Evolutionary conservation across 1,284 basidiomycete genomes (phyloP).

Genomic region (Stereum hirsutum): DNA sequence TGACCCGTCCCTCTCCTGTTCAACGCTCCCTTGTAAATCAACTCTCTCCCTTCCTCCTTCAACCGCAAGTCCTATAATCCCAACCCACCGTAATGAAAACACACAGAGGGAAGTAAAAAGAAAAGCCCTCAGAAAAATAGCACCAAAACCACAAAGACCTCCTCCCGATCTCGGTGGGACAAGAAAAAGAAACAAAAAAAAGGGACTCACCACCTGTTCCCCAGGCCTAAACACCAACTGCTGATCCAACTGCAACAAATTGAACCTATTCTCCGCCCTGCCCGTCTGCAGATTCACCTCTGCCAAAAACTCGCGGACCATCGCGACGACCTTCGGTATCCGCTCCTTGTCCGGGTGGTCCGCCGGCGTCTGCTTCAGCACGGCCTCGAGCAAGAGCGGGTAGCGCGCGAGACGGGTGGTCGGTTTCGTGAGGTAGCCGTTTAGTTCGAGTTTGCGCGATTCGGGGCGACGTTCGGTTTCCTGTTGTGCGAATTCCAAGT

Average conservation of each 20-base stretch:
- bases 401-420: slow-evolving; percentile 96
- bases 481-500: slow-evolving; percentile 27
- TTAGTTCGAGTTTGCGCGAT: slow-evolving; percentile 94
- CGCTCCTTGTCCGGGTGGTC: slow-evolving; percentile 83
- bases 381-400: slow-evolving; percentile 88
- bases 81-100: too few relatives aligned
- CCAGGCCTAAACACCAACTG: slow-evolving; percentile 82
- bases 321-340: slow-evolving; percentile 73
- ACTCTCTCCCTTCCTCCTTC: slow-evolving; percentile 80
- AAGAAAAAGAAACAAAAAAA: slow-evolving; percentile 1
- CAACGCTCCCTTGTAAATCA: slow-evolving; percentile 90
- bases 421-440: slow-evolving; percentile 97
- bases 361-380: slow-evolving; percentile 89
- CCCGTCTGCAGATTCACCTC: slow-evolving; percentile 92
- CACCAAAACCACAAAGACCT: too few relatives aligned
- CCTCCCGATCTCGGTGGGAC: not conserved
- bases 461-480: slow-evolving; percentile 89
- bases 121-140: not conserved
- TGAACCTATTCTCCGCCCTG: slow-evolving; percentile 90
- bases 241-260: slow-evolving; percentile 83
- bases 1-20: slow-evolving; percentile 80
- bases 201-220: slow-evolving; percentile 61
- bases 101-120: too few relatives aligned
- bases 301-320: slow-evolving; percentile 78
- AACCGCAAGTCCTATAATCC: slow-evolving; percentile 75